Conservation (phyloP, 2,329 filamentous ascomycete species). For the Sporothrix pallida region DNA sequence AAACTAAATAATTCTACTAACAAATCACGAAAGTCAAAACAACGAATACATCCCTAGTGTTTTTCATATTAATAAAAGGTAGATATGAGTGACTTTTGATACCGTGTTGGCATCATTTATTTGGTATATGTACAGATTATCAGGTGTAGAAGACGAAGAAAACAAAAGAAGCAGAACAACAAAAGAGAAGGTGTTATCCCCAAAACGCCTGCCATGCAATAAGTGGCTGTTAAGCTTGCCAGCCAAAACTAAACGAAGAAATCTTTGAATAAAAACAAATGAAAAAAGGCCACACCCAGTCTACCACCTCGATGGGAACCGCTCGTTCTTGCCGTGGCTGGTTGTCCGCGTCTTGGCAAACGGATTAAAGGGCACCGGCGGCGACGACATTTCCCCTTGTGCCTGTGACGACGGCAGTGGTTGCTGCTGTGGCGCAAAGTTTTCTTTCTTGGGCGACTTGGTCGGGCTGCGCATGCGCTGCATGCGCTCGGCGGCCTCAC, state of each 20-base stretch:
- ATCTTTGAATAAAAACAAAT: neutral
- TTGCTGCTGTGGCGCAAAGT: slow-evolving; percentile 32
- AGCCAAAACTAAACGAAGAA: neutral
- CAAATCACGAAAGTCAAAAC: no score
- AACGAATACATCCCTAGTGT: no score
- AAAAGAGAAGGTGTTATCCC: neutral
- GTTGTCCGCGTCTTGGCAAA: slow-evolving; percentile 49
- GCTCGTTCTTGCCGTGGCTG: slow-evolving; percentile 49
- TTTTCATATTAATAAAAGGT: no score
- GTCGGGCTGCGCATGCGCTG: slow-evolving; percentile 44
- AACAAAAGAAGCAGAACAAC: neutral
- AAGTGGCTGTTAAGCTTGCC: neutral
- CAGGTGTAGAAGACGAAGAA: neutral
- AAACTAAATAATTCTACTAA: no score
- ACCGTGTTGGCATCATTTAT: no score
- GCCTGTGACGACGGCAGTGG: slow-evolving; percentile 22
- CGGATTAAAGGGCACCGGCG: slow-evolving; percentile 44
- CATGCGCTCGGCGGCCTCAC: slow-evolving; percentile 45
- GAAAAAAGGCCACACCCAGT: neutral
- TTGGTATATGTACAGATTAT: no score
- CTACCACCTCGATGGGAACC: slow-evolving; percentile 48
- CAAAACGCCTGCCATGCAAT: slow-evolving; percentile 26
- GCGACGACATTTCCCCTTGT: slow-evolving; percentile 33
- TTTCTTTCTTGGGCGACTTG: slow-evolving; percentile 39
- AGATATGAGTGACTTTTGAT: no score